Conservation (phyloP, 805 yeast species). For the Candida taoyuanica region DNA sequence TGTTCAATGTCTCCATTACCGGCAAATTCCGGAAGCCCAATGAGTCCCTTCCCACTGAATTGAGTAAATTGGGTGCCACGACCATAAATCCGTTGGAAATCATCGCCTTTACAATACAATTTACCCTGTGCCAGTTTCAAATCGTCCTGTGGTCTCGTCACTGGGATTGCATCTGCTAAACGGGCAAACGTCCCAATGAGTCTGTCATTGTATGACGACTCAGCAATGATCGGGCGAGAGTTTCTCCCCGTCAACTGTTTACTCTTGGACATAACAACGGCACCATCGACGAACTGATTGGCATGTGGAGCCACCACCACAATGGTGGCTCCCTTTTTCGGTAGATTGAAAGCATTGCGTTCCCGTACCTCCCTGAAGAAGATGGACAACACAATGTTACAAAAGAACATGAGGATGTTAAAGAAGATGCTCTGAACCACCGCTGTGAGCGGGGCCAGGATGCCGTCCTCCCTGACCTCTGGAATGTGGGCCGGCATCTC, state of each 20-base stretch:
- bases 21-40: conserved; percentile 72
- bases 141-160: conserved; percentile 85
- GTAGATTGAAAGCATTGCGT: conserved; percentile 63
- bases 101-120: conserved; percentile 48
- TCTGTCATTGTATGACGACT: conserved; percentile 54
- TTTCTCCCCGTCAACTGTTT: conserved; percentile 58
- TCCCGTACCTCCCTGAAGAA: conserved; percentile 74
- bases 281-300: conserved; percentile 82
- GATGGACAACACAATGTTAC: conserved; percentile 25
- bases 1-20: conserved; percentile 72
- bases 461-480: conserved; percentile 2
- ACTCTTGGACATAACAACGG: conserved; percentile 73
- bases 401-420: conserved; percentile 20
- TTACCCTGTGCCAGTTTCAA: conserved; percentile 63
- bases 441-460: background rate
- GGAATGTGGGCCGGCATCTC: conserved; percentile 14
- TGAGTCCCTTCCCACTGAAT: conserved; percentile 56
- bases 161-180: conserved; percentile 78
- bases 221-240: conserved; percentile 79
- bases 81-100: conserved; percentile 54
- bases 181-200: conserved; percentile 75
- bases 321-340: conserved; percentile 61
- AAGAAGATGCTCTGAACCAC: conserved; percentile 16
- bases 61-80: conserved; percentile 56
- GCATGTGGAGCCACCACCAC: conserved; percentile 83